phyloP scores from a whole-genome alignment of 768 basidiomycete species.

The Russula foetens region DNA sequence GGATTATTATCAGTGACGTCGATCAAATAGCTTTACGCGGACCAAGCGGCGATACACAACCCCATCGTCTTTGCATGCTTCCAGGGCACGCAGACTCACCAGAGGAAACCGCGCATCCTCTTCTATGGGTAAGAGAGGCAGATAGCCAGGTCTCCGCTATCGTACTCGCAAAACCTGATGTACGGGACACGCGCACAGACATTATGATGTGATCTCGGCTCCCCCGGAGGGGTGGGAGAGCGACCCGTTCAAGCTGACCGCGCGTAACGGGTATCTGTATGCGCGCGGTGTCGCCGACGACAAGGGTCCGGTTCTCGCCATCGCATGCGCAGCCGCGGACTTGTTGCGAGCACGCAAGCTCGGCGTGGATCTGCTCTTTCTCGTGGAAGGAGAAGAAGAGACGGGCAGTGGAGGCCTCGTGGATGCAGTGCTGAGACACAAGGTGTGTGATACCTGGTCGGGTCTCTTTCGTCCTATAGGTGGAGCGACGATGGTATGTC shows the following conservation, averaged over 20 bases:
- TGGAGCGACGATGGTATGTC: background rate
- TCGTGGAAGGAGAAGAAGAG: slow-evolving; percentile 97
- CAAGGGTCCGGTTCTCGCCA: slow-evolving; percentile 91
- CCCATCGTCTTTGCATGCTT: slow-evolving; percentile 91
- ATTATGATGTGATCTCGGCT: slow-evolving; percentile 95
- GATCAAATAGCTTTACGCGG: slow-evolving; percentile 56
- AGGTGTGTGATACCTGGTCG: slow-evolving; percentile 39
- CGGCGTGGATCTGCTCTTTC: slow-evolving; percentile 78
- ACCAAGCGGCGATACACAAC: slow-evolving; percentile 52
- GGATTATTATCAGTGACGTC: background rate
- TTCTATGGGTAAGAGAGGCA: slow-evolving; percentile 72
- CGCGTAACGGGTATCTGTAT: slow-evolving; percentile 83
- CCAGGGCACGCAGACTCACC: slow-evolving; percentile 52
- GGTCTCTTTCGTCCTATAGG: too few relatives aligned
- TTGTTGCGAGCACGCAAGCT: slow-evolving; percentile 65
- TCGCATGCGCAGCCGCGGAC: slow-evolving; percentile 83
- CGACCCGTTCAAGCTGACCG: slow-evolving; percentile 75
- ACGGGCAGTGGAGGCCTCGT: slow-evolving; percentile 84
- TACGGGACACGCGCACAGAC: slow-evolving; percentile 37
- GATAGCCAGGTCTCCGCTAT: background rate
- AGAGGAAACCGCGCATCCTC: slow-evolving; percentile 60
- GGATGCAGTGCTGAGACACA: slow-evolving; percentile 65
- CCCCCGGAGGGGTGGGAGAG: slow-evolving; percentile 67
- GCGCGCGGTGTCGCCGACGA: slow-evolving; percentile 91
- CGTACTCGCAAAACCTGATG: background rate